Evolutionary conservation across 129 eudicot genomes (phyloP).

Genomic region (Silybum marianum): DNA sequence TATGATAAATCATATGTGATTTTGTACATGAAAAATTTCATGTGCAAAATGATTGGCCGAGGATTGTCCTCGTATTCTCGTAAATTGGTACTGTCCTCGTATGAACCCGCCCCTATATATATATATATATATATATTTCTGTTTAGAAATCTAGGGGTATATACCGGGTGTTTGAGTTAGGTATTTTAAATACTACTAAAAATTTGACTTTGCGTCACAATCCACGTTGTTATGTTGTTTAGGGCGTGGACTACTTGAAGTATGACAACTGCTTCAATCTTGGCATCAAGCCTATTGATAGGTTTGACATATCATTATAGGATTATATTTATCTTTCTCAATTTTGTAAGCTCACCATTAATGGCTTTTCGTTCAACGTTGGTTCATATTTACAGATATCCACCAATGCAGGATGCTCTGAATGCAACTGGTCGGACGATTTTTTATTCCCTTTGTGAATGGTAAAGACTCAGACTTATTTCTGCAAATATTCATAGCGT

Average conservation of each 20-base stretch:
- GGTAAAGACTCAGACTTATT: conserved; percentile 43
- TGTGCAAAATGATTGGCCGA: no score
- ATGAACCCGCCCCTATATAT: no score
- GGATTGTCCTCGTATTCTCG: no score
- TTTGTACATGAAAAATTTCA: no score
- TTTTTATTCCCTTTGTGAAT: conserved; percentile 94
- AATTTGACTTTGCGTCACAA: not conserved
- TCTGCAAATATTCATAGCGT: not conserved
- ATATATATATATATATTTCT: not conserved
- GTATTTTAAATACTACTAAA: not conserved
- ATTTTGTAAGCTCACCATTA: not conserved
- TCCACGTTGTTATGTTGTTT: conserved; percentile 26
- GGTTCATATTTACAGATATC: conserved; percentile 60
- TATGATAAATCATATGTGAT: no score
- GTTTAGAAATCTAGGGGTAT: not conserved
- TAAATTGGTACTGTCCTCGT: no score
- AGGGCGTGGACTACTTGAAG: conserved; percentile 96
- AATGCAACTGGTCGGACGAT: conserved; percentile 77
- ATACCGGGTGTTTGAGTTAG: not conserved
- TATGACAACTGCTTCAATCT: conserved; percentile 98
- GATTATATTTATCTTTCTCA: not conserved
- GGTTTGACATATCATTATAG: conserved; percentile 38
- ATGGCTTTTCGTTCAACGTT: not conserved
- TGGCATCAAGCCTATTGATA: conserved; percentile 74
- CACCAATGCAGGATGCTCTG: conserved; percentile 93